Evolutionary conservation across 2,329 filamentous ascomycete species (phyloP).

Genomic region (Cercospora sojina): DNA sequence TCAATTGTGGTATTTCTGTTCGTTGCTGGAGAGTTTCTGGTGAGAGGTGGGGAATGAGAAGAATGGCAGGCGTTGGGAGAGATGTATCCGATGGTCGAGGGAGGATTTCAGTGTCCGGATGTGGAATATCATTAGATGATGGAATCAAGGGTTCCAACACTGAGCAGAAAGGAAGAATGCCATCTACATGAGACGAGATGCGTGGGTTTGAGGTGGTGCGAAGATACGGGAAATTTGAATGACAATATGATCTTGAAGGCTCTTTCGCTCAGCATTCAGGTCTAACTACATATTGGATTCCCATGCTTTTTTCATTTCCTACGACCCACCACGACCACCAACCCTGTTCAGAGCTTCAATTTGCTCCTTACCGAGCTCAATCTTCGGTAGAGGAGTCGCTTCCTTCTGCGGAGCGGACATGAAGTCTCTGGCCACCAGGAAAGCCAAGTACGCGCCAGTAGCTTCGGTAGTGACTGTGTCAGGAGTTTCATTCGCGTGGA

Average conservation of each 20-base stretch:
- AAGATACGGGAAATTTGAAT: too few species aligned
- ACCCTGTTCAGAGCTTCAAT: conserved; percentile 52
- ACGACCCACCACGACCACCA: conserved; percentile 52
- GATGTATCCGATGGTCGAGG: not conserved
- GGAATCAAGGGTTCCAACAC: not conserved
- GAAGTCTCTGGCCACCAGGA: conserved; percentile 63
- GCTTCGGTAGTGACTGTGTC: conserved; percentile 59
- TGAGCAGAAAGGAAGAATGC: not conserved
- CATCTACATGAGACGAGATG: not conserved
- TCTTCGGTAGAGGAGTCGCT: conserved; percentile 43
- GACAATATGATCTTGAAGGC: too few species aligned
- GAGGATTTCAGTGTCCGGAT: conserved; percentile 1
- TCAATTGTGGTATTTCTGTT: not conserved
- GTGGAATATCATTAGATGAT: not conserved
- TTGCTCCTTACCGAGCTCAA: conserved; percentile 49
- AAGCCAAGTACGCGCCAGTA: conserved; percentile 64
- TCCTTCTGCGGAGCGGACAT: conserved; percentile 49
- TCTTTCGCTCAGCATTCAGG: too few species aligned
- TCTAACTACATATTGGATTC: too few species aligned
- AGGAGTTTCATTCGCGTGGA: conserved; percentile 53
- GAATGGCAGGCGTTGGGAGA: not conserved
- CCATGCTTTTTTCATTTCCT: too few species aligned
- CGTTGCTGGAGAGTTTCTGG: not conserved
- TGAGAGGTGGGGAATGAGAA: not conserved
- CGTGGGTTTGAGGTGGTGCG: too few species aligned